Evolutionary conservation across 495 filamentous ascomycete species (phyloP).

Genomic region (Annulohypoxylon stygium): DNA sequence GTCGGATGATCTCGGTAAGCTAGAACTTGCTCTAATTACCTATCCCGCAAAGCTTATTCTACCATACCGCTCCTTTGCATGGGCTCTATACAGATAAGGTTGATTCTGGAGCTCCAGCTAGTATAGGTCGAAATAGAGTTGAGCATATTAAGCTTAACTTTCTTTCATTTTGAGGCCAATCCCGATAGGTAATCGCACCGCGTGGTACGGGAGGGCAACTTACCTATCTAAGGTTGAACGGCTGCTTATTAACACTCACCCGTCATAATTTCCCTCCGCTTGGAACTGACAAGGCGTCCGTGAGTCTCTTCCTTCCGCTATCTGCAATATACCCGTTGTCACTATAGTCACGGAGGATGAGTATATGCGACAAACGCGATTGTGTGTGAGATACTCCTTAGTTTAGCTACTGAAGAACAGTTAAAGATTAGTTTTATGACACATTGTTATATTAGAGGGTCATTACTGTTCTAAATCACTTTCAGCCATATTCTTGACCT

Average conservation of each 20-base stretch:
- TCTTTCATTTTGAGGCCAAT: background rate
- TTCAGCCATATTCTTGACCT: background rate
- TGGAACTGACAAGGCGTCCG: background rate
- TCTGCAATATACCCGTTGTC: background rate
- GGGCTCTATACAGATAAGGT: background rate
- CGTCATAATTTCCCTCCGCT: background rate
- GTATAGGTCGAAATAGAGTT: slow-evolving; percentile 1
- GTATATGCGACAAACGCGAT: background rate
- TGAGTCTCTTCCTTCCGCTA: background rate
- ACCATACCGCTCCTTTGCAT: background rate
- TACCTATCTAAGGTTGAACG: slow-evolving; percentile 2
- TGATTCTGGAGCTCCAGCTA: background rate
- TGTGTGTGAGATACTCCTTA: background rate
- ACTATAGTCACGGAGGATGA: background rate
- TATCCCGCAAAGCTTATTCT: background rate
- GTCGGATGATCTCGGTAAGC: background rate
- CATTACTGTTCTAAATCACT: background rate
- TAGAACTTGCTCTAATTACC: background rate
- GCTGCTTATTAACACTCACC: background rate
- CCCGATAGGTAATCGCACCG: background rate
- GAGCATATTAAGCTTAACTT: background rate
- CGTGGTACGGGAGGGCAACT: background rate
- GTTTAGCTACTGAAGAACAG: background rate
- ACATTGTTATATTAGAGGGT: background rate
- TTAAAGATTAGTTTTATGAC: too few species aligned